Conservation (phyloP, 768 basidiomycete species). For the Pulveroboletus sp. region DNA sequence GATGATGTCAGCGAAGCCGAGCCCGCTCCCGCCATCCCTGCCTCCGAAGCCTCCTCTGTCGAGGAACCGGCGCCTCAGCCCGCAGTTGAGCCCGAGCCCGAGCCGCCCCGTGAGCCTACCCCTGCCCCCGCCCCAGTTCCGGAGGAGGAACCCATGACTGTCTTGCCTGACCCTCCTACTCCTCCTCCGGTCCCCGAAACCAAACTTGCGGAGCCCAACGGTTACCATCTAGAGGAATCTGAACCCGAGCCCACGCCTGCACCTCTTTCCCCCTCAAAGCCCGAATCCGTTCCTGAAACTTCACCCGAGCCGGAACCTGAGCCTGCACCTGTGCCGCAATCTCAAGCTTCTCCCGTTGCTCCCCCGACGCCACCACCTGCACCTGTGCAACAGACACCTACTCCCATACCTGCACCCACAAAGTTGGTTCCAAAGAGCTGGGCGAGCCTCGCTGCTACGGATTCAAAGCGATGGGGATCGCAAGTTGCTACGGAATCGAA, state of each 20-base stretch:
- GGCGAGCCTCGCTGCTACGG: constrained; percentile 87
- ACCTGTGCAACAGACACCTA: constrained; percentile 28
- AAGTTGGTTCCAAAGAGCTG: constrained; percentile 70
- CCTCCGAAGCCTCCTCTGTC: constrained; percentile 34
- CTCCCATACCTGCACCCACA: constrained; percentile 29
- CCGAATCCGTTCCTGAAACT: constrained; percentile 24
- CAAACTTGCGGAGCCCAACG: constrained; percentile 40
- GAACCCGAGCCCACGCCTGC: constrained; percentile 28
- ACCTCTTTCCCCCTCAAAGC: constrained; percentile 21
- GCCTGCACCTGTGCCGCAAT: constrained; percentile 21
- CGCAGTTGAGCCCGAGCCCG: constrained; percentile 21
- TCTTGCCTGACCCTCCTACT: constrained; percentile 28
- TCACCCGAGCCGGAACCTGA: constrained; percentile 27
- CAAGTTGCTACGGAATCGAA: constrained; percentile 74
- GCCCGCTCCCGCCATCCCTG: constrained; percentile 30
- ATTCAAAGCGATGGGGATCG: constrained; percentile 79
- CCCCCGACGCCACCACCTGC: constrained; percentile 29
- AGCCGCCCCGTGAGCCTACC: constrained; percentile 29
- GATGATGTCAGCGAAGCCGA: constrained; percentile 59
- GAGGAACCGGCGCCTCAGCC: constrained; percentile 31
- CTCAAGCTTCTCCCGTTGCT: constrained; percentile 7
- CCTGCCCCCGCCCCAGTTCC: constrained; percentile 26
- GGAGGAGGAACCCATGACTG: constrained; percentile 40
- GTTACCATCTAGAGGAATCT: constrained; percentile 33
- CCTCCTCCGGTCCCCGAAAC: constrained; percentile 37